Evolutionary conservation across 352 stramenopile species (phyloP).

Genomic region (Globisporangium perplexum): DNA sequence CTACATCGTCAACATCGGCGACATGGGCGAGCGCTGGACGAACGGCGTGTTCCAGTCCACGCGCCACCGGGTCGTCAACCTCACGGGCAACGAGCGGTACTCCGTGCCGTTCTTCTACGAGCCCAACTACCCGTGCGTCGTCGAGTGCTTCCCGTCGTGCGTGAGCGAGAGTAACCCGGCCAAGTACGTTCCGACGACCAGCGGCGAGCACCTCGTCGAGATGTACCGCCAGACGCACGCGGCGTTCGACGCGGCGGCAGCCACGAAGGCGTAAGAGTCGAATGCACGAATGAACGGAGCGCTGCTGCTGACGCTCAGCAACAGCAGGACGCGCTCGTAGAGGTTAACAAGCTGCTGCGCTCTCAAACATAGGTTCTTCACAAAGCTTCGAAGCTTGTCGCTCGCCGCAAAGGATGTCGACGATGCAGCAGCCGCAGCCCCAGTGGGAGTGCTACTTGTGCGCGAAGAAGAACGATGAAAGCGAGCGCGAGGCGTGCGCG

Average conservation of each 20-base stretch:
- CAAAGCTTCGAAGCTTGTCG: too few relatives aligned
- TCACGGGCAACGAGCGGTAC: slow-evolving; percentile 51
- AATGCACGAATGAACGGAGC: too few relatives aligned
- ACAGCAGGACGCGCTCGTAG: too few relatives aligned
- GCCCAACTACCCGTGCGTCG: slow-evolving; percentile 61
- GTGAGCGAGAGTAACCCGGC: slow-evolving; percentile 34
- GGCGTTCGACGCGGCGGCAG: slow-evolving; percentile 26
- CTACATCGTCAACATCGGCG: slow-evolving; percentile 70
- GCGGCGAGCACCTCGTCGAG: slow-evolving; percentile 63
- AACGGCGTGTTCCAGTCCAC: slow-evolving; percentile 67
- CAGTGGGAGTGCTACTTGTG: slow-evolving; percentile 11
- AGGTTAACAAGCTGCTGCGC: too few relatives aligned
- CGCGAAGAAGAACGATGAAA: slow-evolving; percentile 10
- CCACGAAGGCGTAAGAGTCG: too few relatives aligned
- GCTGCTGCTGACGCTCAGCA: too few relatives aligned
- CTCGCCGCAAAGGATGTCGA: too few relatives aligned
- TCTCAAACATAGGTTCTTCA: too few relatives aligned
- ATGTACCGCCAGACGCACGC: slow-evolving; percentile 76
- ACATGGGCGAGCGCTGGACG: slow-evolving; percentile 72
- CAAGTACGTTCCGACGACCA: slow-evolving; percentile 64
- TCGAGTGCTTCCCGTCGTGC: slow-evolving; percentile 59
- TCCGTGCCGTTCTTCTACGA: slow-evolving; percentile 82
- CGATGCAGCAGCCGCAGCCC: background rate
- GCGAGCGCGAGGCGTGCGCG: background rate
- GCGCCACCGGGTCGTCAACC: slow-evolving; percentile 60